Base-by-base conservation (phyloP, 2,329 filamentous ascomycete species). In the Bipolaris zeicola region DNA sequence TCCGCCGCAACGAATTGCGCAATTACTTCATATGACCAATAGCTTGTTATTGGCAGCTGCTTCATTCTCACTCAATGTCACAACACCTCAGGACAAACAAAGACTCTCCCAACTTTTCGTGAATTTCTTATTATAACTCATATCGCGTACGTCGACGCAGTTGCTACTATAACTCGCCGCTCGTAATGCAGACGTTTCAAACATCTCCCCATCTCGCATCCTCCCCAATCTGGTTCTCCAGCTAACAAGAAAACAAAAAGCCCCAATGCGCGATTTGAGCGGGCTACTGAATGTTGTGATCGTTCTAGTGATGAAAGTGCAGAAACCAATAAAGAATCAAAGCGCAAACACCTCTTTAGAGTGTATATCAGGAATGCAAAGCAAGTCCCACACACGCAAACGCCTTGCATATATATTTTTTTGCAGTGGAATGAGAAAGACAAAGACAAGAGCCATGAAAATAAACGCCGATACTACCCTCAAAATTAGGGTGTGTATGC, bases 221-320 rank as follows among this genome's bases (percentile, higher is more conserved):
- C 36, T 38, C 36, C 36, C 16, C 39, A 42, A 26, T 42, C 22
- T 42, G 39, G 7, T 42, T 60, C 14, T 50, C 62, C 0, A 48
- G 57, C 1, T 67, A 64, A 22, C 62, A 69, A 37, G 38, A 70
- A 62, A 11, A 49, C 57, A 2, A 59, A 48, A 37, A 48, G 45
- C 34, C 45, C 34, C 34, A 38, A 37, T 22, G 45, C 34, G 22
- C 45, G 38, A 48, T 48, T 38, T 48, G 45, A 42, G 45, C 34
- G 45, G 45, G 45, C 45, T 18, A 5, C 31, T 22, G 16, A 46
- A 31, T 8, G 13, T 13, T 20, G 28, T 20, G 31, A 48, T 26
- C 34, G 45, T 38, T 48, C 45, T 47, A 47, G 31, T 13, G 16
- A 33, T 31, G 33, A 41, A 22, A 39, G 16, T 13, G 36, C 16